phyloP scores from a whole-genome alignment of 208 protist genomes.

The Phytomonas sp. region DNA sequence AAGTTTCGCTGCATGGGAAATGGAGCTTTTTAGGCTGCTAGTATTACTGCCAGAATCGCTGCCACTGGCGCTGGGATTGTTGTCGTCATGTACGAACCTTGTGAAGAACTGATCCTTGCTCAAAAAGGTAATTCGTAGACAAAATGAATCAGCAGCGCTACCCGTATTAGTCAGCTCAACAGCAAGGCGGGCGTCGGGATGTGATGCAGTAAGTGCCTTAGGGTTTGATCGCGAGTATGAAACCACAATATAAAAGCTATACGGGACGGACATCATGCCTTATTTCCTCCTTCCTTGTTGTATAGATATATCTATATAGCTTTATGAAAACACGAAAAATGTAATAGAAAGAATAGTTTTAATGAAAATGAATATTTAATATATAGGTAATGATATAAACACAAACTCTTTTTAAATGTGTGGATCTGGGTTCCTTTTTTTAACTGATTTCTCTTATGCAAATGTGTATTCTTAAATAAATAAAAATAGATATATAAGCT shows the following conservation, averaged over 20 bases:
- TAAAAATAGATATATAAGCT: background rate
- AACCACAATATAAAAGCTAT: background rate
- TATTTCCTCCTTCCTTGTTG: background rate
- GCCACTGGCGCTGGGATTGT: background rate
- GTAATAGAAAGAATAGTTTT: conserved; percentile 1
- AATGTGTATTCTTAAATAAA: background rate
- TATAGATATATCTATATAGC: background rate
- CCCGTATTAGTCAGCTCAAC: background rate
- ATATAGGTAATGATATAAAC: background rate
- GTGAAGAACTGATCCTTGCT: background rate
- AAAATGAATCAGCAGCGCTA: background rate
- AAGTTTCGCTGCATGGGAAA: background rate
- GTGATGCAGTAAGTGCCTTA: background rate
- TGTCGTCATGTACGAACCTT: background rate
- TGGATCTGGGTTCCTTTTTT: background rate
- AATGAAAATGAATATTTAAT: conserved; percentile 2
- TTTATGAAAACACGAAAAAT: background rate
- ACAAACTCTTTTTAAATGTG: background rate
- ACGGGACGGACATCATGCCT: background rate
- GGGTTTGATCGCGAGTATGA: background rate
- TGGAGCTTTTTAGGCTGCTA: background rate
- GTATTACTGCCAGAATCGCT: background rate
- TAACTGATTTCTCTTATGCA: background rate
- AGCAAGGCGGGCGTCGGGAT: background rate
- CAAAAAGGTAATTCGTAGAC: background rate